Evolutionary conservation across 441 rosid genomes (phyloP).

Genomic region (Erysimum pusillum): DNA sequence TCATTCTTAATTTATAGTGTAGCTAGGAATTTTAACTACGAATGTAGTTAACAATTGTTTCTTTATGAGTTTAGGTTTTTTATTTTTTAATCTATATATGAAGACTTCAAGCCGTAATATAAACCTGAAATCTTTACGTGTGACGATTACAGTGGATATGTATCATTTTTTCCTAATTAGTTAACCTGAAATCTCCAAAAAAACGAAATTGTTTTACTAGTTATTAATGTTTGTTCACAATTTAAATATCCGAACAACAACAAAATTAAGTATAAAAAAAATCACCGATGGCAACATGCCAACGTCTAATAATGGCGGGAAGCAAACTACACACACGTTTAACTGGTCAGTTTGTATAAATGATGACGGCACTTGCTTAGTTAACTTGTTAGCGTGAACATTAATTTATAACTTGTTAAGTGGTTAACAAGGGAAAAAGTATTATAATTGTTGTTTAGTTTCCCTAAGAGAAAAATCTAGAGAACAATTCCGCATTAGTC

Average conservation of each 20-base stretch:
- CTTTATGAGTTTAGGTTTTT: background rate
- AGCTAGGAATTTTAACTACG: background rate
- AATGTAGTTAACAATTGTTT: background rate
- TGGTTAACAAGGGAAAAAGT: background rate
- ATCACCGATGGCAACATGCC: background rate
- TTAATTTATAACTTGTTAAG: background rate
- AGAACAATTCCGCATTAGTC: constrained; percentile 28
- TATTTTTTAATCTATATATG: background rate
- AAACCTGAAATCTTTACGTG: no score
- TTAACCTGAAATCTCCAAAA: background rate
- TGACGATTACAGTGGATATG: background rate
- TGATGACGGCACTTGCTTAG: constrained; percentile 30
- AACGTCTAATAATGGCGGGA: background rate
- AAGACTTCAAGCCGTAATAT: background rate
- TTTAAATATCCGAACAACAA: no score
- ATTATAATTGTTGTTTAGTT: background rate
- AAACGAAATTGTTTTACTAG: background rate
- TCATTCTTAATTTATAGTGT: background rate
- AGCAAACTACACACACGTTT: background rate
- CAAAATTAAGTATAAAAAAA: no score
- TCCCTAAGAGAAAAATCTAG: background rate
- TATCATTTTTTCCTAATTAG: background rate
- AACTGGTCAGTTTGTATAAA: background rate
- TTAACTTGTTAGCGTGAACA: constrained; percentile 23
- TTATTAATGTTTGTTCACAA: background rate